Base-by-base conservation (phyloP, 2,329 filamentous ascomycete genomes). In the Fusarium pininemorale region DNA sequence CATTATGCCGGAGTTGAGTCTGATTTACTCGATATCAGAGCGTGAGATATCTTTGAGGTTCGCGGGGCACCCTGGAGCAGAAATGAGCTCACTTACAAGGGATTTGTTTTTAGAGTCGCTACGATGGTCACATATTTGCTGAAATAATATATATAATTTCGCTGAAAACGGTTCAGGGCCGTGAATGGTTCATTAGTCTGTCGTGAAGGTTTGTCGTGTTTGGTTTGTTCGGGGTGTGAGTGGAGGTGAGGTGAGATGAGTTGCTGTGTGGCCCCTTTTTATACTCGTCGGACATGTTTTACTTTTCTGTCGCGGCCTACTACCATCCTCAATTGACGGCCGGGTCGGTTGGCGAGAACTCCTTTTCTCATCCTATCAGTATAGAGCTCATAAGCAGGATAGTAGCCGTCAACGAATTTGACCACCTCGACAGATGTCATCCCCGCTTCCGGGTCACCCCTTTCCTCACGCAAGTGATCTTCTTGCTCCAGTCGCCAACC, bases 401-500 rank as follows among this genome's bases (percentile, higher is more conserved):
- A 93, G 81, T 94, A 90, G 3, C 86, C 88, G 70, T 90, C 88
- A 37, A 90, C 93, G 81, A 98, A 98, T 53, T 87, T 85, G 64
- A 90, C 86, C 48, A 98, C 94, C 80, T 96, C 89, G 63, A 94
- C 92, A 75, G 94, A 91, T 3, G 90, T 92, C 95, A 98, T 98
- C 37, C 94, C 95, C 0, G 87, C 88, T 22, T 75, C 74, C 26
- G 81, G 78, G 50, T 83, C 82, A 14, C 93, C 94, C 73, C 89
- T 92, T 28, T 87, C 83, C 13, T 85, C 85, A 30, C 93, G 89
- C 77, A 98, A 85, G 66, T 88, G 88, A 54, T 88, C 88, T 83
- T 98, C 95, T 83, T 97, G 94, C 83, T 98, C 87, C 75, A 91
- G 84, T 20, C 95, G 90, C 95, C 95, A 98, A 70, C 88, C 89